phyloP scores from a whole-genome alignment of 208 protist genomes.

The Trypanosoma avium region DNA sequence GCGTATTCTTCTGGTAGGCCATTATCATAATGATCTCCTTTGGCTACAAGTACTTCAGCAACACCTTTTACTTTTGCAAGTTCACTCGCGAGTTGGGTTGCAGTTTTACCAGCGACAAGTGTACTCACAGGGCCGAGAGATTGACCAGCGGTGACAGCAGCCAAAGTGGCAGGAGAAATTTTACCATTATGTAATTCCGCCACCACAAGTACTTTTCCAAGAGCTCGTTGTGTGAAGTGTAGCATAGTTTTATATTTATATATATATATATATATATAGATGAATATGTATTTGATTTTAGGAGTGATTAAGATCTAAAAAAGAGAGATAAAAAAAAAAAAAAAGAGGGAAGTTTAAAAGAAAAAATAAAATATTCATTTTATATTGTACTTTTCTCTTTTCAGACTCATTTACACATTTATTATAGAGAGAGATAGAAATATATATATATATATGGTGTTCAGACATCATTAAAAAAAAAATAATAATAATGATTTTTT shows the following conservation, averaged over 20 bases:
- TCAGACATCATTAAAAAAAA: too few species aligned
- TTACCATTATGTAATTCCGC: constrained; percentile 66
- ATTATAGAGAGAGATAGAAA: too few species aligned
- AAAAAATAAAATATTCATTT: too few species aligned
- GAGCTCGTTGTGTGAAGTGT: constrained; percentile 23
- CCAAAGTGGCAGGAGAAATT: constrained; percentile 74
- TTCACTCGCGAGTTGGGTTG: constrained; percentile 27
- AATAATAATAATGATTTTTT: too few species aligned
- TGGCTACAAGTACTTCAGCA: constrained; percentile 61
- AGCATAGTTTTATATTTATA: constrained; percentile 45
- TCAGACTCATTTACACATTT: too few species aligned
- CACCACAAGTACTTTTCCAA: constrained; percentile 75
- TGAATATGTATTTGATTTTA: too few species aligned
- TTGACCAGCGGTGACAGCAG: constrained; percentile 85
- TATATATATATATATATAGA: too few species aligned
- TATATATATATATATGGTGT: too few species aligned
- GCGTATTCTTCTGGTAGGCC: constrained; percentile 84
- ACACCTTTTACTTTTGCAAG: constrained; percentile 83
- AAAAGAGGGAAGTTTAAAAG: too few species aligned
- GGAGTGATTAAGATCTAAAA: too few species aligned
- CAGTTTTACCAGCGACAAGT: constrained; percentile 74
- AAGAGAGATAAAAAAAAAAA: too few species aligned
- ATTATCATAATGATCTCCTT: constrained; percentile 75
- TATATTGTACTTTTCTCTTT: too few species aligned
- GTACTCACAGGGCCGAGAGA: constrained; percentile 83